Conservation (phyloP, 2,329 filamentous ascomycete species). For the Colletotrichum sp. region DNA sequence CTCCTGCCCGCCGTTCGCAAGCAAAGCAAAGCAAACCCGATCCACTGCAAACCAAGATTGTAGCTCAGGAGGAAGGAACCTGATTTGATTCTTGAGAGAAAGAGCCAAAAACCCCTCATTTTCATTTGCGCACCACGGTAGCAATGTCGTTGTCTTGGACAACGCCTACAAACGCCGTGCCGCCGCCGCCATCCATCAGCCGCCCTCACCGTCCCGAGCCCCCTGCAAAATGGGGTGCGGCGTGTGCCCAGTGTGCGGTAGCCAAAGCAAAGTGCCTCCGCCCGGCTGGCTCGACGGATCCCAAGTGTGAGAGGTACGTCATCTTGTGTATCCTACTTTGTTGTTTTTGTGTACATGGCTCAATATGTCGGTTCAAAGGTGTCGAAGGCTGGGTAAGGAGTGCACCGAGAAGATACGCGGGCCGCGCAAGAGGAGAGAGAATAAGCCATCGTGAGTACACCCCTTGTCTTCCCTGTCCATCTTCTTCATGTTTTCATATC, state of each 20-base stretch:
- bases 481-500: too few relatives aligned
- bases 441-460: slow-evolving; percentile 53
- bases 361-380: slow-evolving; percentile 34
- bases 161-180: neutral
- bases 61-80: neutral
- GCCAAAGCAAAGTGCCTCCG: slow-evolving; percentile 57
- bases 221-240: slow-evolving; percentile 49
- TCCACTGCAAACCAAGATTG: neutral
- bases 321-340: too few relatives aligned
- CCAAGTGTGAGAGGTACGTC: slow-evolving; percentile 48
- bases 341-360: neutral
- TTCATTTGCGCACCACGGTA: neutral
- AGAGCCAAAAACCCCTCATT: neutral
- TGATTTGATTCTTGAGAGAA: neutral
- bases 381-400: slow-evolving; percentile 52
- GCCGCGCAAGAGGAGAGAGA: slow-evolving; percentile 55
- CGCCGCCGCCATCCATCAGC: neutral
- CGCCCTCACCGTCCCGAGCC: neutral
- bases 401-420: slow-evolving; percentile 52
- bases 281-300: slow-evolving; percentile 32
- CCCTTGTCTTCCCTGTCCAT: neutral
- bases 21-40: neutral
- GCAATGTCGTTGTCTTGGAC: neutral
- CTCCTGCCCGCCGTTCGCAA: neutral
- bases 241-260: slow-evolving; percentile 50